Evolutionary conservation across 1,139 yeast species (phyloP).

Genomic region (Lodderomyces beijingensis): DNA sequence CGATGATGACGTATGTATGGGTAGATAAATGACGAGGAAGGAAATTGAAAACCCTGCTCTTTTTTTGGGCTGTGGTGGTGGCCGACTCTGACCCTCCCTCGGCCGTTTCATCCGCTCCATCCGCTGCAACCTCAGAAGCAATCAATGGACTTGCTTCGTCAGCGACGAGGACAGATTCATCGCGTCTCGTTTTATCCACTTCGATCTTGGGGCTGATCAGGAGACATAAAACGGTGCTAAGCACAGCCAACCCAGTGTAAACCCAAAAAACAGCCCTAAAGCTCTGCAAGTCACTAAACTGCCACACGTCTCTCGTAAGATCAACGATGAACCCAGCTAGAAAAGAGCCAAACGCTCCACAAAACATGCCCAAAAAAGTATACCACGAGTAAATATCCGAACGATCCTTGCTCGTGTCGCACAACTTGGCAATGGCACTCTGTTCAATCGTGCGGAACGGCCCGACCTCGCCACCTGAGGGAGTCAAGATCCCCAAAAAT

Average conservation of each 20-base stretch:
- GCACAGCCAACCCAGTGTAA: constrained; percentile 19
- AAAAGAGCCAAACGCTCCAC: constrained; percentile 35
- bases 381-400: constrained; percentile 44
- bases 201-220: constrained; percentile 20
- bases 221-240: constrained; percentile 18
- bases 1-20: constrained; percentile 19
- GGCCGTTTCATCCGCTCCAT: constrained; percentile 7
- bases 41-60: constrained; percentile 11
- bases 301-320: constrained; percentile 15
- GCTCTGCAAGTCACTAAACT: constrained; percentile 20
- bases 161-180: constrained; percentile 3
- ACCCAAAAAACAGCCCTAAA: constrained; percentile 27
- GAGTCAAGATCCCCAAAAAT: constrained; percentile 35
- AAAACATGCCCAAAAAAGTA: constrained; percentile 32
- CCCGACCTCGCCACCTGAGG: constrained; percentile 43
- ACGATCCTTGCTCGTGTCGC: constrained; percentile 22
- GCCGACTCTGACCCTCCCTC: not conserved
- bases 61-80: constrained; percentile 9
- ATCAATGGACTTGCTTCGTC: constrained; percentile 1
- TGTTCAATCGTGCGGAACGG: constrained; percentile 42
- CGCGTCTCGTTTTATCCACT: constrained; percentile 7
- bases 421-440: constrained; percentile 32
- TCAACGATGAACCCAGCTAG: constrained; percentile 28
- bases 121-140: constrained; percentile 13
- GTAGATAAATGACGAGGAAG: constrained; percentile 19